Conservation (phyloP, 192 early-diverging fungal genomes). For the Mortierella claussenii region DNA sequence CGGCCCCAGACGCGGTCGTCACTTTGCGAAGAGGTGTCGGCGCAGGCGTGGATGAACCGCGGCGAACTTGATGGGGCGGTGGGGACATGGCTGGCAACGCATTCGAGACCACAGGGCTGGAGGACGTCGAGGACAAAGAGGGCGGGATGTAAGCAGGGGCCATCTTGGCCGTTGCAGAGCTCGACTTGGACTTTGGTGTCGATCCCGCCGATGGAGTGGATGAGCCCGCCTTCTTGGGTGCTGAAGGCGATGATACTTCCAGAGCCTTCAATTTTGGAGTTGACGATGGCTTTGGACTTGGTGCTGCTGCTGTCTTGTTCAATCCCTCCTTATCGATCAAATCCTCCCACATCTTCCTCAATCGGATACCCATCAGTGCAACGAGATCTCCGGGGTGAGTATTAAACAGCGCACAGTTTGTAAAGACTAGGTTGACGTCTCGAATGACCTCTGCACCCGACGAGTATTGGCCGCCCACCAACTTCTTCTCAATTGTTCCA, state of each 20-base stretch:
- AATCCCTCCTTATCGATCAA: conserved; percentile 49
- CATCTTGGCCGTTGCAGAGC: conserved; percentile 23
- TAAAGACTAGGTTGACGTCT: conserved; percentile 72
- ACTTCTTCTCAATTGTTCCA: conserved; percentile 59
- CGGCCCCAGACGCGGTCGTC: neutral
- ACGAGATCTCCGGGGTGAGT: conserved; percentile 61
- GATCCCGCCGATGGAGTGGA: neutral
- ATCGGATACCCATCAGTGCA: conserved; percentile 63
- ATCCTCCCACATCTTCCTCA: conserved; percentile 60
- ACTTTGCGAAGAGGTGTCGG: conserved; percentile 38
- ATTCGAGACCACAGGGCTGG: neutral
- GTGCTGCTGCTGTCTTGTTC: conserved; percentile 11
- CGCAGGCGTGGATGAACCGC: conserved; percentile 33
- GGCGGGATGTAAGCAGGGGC: conserved; percentile 42
- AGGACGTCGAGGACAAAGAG: conserved; percentile 9
- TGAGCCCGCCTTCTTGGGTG: neutral
- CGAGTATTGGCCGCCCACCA: conserved; percentile 52
- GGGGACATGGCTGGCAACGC: conserved; percentile 6
- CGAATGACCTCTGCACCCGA: conserved; percentile 52
- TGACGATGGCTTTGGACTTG: neutral
- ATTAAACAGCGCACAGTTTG: conserved; percentile 82
- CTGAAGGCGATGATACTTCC: neutral
- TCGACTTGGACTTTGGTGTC: conserved; percentile 29
- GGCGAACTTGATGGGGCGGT: conserved; percentile 9
- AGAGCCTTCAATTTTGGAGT: conserved; percentile 8